phyloP scores from a whole-genome alignment of 495 filamentous ascomycete species.

The Aspergillus ellipticus region DNA sequence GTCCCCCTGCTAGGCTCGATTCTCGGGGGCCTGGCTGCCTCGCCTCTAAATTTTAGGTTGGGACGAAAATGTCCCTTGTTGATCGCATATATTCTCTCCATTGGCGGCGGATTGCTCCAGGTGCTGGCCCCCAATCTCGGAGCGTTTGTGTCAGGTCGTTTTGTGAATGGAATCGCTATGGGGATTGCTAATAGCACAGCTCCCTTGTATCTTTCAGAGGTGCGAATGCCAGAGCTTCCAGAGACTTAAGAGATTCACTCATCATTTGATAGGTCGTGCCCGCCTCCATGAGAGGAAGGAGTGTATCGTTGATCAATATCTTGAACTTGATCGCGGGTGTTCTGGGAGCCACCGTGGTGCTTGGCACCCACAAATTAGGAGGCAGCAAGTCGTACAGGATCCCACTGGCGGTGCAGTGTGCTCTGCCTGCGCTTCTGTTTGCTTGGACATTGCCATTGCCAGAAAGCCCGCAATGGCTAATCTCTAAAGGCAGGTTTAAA shows the following conservation, averaged over 20 bases:
- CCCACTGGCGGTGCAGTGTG: conserved; percentile 33
- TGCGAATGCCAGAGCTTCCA: conserved; percentile 1
- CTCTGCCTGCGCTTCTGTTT: conserved; percentile 26
- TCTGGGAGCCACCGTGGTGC: conserved; percentile 32
- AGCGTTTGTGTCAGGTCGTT: conserved; percentile 33
- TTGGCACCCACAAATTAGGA: conserved; percentile 22
- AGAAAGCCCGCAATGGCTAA: conserved; percentile 63
- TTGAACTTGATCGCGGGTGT: conserved; percentile 33
- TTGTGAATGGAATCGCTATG: conserved; percentile 30
- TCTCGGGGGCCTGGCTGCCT: conserved; percentile 31
- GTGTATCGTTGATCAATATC: conserved; percentile 36
- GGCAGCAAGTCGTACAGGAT: conserved; percentile 29
- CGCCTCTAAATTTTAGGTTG: conserved; percentile 30
- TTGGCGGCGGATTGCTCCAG: conserved; percentile 35
- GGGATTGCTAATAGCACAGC: conserved; percentile 35
- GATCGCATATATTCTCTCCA: conserved; percentile 29
- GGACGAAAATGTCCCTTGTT: conserved; percentile 37
- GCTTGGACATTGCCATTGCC: conserved; percentile 37
- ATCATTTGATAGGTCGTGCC: conserved; percentile 27
- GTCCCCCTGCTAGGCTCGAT: conserved; percentile 33
- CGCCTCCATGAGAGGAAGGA: conserved; percentile 33
- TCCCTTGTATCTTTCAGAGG: conserved; percentile 37
- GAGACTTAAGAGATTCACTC: background rate
- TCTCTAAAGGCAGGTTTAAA: conserved; percentile 45
- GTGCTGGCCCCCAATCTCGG: conserved; percentile 34